Base-by-base conservation (phyloP, 2,329 filamentous ascomycete genomes). In the Xylariaceae sp. region DNA sequence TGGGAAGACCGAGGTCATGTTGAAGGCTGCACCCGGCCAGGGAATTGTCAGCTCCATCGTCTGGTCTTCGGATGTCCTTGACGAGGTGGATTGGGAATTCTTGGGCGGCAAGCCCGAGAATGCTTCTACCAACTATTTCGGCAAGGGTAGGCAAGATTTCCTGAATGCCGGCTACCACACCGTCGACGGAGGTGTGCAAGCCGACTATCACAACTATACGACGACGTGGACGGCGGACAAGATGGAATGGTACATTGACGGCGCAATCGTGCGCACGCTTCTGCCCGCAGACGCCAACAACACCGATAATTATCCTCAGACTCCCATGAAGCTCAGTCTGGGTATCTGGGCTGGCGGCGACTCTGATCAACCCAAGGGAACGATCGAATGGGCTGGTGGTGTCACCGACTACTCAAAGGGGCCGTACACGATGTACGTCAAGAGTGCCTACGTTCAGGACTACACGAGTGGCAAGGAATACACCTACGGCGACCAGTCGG, bases 61-160 rank as follows among this genome's bases (percentile, higher is more conserved):
- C 60, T 75, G 91, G 63, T 74, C 93, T 51, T 91, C 85, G 38
- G 85, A 93, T 53, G 83, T 89, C 54, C 74, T 91, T 12, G 89
- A 95, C 61, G 88, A 95, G 65, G 82, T 95, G 31, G 89, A 95
- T 59, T 91, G 87, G 79, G 87, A 93, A 60, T 86, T 87, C 57
- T 74, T 89, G 44, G 87, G 87, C 34, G 74, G 74, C 42, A 83
- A 87, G 57, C 64, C 68, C 41, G 78, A 72, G 13, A 65, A 73
- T 26, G 84, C 78, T 8, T 74, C 86, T 53, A 83, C 79, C 52
- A 90, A 91, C 69, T 91, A 84, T 66, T 91, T 86, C 55, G 83
- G 86, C 61, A 89, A 90, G 69, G 87, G 85, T 37, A 71, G 65
- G 68, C 68, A 79, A 65, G 61, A 85, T 70, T 59, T 71, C 65